Evolutionary conservation across 192 early-diverging fungal genomes (phyloP).

Genomic region (Umbelopsis sp.): DNA sequence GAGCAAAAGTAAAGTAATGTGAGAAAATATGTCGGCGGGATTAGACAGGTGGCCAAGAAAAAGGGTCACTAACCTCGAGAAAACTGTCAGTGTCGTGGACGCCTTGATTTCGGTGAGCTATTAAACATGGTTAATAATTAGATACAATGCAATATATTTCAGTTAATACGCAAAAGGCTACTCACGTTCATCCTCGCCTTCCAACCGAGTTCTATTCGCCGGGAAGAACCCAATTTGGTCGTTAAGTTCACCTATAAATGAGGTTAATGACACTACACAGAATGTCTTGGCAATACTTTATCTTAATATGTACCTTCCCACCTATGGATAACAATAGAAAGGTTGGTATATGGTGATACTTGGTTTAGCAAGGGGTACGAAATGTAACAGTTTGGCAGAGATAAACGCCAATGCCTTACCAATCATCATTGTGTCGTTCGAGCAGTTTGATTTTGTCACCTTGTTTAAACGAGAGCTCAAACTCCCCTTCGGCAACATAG

Average conservation of each 20-base stretch:
- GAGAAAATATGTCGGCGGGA: neutral
- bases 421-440: slow-evolving; percentile 43
- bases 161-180: neutral
- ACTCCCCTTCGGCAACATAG: slow-evolving; percentile 38
- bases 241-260: slow-evolving; percentile 32
- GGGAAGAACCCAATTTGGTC: slow-evolving; percentile 41
- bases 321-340: neutral
- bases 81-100: neutral
- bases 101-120: neutral
- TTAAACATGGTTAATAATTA: neutral
- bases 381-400: neutral
- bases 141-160: neutral
- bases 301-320: slow-evolving; percentile 22
- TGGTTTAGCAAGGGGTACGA: neutral
- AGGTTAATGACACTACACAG: neutral
- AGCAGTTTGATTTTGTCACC: slow-evolving; percentile 38
- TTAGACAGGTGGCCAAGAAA: neutral
- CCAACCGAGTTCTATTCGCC: slow-evolving; percentile 36
- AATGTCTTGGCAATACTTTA: neutral
- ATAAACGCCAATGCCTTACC: slow-evolving; percentile 10
- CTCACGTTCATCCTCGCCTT: neutral
- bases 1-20: neutral
- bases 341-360: neutral
- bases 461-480: slow-evolving; percentile 38
- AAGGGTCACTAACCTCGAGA: neutral